These are phyloP conservation scores for Rhytidiadelphus loreus DNA, from an alignment of 225 moss, liverwort and hornwort species.

Conservation along the genomic window DNA sequence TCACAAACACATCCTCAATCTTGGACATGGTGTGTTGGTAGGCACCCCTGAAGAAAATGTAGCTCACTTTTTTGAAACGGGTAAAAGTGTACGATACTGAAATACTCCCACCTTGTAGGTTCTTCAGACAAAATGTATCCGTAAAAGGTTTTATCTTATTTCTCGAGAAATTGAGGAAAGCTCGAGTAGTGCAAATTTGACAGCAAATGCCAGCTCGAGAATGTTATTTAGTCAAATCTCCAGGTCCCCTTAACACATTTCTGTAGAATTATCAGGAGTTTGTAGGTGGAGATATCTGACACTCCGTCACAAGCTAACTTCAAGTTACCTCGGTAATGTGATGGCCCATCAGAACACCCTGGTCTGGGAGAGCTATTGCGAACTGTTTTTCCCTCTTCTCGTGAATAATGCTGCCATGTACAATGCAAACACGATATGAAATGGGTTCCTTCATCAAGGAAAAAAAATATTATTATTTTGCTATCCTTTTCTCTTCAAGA, in stretches of 20 bases:
- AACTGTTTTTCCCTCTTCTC: not conserved
- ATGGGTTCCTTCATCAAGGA: not conserved
- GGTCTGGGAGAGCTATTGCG: not conserved
- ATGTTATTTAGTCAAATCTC: not conserved
- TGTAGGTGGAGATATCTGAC: too few relatives aligned
- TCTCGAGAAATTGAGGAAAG: not conserved
- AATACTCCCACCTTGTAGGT: not conserved
- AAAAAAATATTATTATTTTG: not conserved
- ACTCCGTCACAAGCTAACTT: not conserved
- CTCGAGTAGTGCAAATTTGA: not conserved
- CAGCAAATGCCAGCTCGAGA: not conserved
- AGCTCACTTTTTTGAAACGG: slow-evolving; percentile 91
- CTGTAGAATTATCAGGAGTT: not conserved
- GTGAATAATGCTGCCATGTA: not conserved
- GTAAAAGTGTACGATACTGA: slow-evolving; percentile 67
- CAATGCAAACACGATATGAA: too few relatives aligned
- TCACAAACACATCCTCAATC: slow-evolving; percentile 84
- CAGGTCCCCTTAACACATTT: not conserved
- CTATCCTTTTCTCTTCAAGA: not conserved
- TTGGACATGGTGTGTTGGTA: slow-evolving; percentile 93
- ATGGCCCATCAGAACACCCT: not conserved
- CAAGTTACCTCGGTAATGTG: not conserved
- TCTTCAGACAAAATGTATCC: not conserved
- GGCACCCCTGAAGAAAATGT: slow-evolving; percentile 96
- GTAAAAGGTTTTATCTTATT: not conserved